phyloP scores from a whole-genome alignment of 768 basidiomycete species.

The Tubosaeta brunneosetosa region DNA sequence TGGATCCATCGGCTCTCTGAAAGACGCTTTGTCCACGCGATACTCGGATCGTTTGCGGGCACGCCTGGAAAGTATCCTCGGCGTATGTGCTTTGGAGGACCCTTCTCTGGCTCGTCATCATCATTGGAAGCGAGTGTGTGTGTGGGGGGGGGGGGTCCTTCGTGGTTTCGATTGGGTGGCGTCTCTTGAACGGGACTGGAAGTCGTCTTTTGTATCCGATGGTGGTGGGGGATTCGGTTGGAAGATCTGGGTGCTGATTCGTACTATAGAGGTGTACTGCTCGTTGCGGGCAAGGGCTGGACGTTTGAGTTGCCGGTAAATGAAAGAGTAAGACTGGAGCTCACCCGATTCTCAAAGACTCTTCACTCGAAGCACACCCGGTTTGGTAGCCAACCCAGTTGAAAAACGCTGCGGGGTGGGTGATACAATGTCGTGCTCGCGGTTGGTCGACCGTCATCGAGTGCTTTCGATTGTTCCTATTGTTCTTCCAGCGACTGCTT shows the following conservation, averaged over 20 bases:
- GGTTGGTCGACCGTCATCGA: neutral
- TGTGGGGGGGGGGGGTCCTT: neutral
- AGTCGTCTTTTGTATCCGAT: conserved; percentile 21
- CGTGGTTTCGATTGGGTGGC: conserved; percentile 1
- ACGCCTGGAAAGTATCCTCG: conserved; percentile 76
- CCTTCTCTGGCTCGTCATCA: conserved; percentile 49
- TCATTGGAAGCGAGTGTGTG: neutral
- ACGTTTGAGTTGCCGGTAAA: neutral
- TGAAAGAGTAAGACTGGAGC: neutral
- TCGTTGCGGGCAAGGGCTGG: conserved; percentile 43
- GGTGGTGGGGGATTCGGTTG: conserved; percentile 43
- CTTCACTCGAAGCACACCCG: conserved; percentile 26
- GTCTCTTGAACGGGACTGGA: conserved; percentile 16
- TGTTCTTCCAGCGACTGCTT: conserved; percentile 1
- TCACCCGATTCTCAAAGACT: conserved; percentile 29
- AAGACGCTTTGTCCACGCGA: conserved; percentile 71
- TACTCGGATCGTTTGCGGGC: conserved; percentile 61
- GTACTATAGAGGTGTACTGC: conserved; percentile 61
- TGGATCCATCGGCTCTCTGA: conserved; percentile 12
- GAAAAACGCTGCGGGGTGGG: conserved; percentile 10
- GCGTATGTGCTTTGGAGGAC: conserved; percentile 80
- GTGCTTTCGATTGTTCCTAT: too few species aligned
- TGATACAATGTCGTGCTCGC: conserved; percentile 1
- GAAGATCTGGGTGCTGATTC: conserved; percentile 79
- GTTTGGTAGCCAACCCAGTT: conserved; percentile 15